Percentiles rank a stretch among this genome's conserved stretches.
phyloP scores from a whole-genome alignment of 371 early-diverging fungal species.

The Mucor velutinosus region DNA sequence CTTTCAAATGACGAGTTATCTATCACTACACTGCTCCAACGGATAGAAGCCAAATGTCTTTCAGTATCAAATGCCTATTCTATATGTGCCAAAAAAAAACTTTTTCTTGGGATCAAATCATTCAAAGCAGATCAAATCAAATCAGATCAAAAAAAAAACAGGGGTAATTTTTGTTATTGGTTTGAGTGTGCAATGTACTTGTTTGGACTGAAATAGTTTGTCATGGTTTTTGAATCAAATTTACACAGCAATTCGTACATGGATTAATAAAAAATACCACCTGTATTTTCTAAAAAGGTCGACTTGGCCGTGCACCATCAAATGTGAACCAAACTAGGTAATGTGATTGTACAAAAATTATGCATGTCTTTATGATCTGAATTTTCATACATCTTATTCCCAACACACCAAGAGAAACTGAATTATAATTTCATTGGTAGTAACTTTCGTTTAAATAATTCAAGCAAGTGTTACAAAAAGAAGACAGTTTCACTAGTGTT shows the following conservation, averaged over 20 bases:
- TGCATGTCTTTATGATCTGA: neutral
- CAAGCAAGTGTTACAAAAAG: neutral
- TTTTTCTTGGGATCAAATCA: neutral
- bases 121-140: no score
- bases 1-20: neutral
- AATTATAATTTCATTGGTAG: neutral
- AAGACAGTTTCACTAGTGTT: neutral
- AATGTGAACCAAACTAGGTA: neutral
- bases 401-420: neutral
- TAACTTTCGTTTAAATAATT: neutral
- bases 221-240: neutral
- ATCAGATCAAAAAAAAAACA: neutral
- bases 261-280: neutral
- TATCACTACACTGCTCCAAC: neutral
- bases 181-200: neutral
- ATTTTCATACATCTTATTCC: neutral
- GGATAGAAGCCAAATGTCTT: neutral
- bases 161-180: neutral
- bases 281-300: slow-evolving; percentile 3
- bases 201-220: neutral
- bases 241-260: neutral
- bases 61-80: neutral
- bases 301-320: neutral
- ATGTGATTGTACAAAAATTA: neutral
- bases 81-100: neutral